Base-by-base conservation (phyloP, 176 grass and related monocot genomes). In the Saccharum officinarum region DNA sequence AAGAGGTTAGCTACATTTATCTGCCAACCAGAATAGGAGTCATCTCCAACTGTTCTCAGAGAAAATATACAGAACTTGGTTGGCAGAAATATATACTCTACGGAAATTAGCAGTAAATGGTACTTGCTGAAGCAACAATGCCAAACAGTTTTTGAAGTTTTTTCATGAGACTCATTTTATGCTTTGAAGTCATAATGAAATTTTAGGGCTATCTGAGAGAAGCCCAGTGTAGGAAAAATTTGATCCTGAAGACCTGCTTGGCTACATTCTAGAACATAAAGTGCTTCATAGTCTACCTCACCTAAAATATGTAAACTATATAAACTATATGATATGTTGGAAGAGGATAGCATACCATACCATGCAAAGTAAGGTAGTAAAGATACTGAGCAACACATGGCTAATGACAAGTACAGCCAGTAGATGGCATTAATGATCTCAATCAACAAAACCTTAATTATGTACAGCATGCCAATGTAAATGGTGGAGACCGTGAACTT, bases 381-480 rank as follows among this genome's bases (percentile, higher is more conserved):
- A 80, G 45, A 63, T 28, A 52, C 10, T 70, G 26, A 49, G 66
- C 7, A 61, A 78, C 12, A 8, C 15, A 31, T 54, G 44, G 16
- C 67, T 63, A 54, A 22, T 38, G 65, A n/a, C 18, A 67, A 67
- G 17, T 34, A 73, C 31, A 57, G 6, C 31, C 10, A 22, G 7
- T 40, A 75, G 42, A 75, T 82, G 41, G 30, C 12, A 87, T 68
- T 44, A 7, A 80, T 82, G 15, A 62, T 62, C 46, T 85, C 73
- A 57, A 59, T 69, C 23, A 68, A 59, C 16, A 49, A 67, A 44
- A 16, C 15, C 4, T 36, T 22, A 52, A 52, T 52, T 55, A 75
- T 31, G 30, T 44, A 69, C 59, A 87, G 11, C 60, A 52, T 68
- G 46, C 22, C 49, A 38, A 66, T 80, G 18, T 39, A 17, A 7